These are phyloP conservation scores for Trypanosoma cruzi DNA, from an alignment of 208 protist species.

Conservation along the genomic window DNA sequence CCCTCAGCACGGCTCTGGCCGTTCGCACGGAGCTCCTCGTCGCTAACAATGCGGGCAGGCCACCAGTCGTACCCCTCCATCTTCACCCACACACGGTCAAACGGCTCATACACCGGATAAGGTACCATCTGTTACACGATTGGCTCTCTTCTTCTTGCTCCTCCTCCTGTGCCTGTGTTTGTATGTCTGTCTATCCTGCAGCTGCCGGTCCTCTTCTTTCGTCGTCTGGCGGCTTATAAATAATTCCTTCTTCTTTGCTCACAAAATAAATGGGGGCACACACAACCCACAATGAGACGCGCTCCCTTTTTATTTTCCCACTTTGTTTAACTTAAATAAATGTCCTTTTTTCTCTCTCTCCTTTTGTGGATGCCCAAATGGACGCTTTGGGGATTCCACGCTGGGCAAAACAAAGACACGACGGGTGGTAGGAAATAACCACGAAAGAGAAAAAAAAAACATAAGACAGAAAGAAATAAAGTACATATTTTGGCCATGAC, in stretches of 20 bases:
- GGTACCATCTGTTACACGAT: conserved; percentile 17
- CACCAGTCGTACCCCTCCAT: conserved; percentile 84
- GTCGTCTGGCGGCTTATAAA: neutral
- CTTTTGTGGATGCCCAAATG: neutral
- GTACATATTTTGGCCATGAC: neutral
- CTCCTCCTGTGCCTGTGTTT: neutral
- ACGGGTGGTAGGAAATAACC: neutral
- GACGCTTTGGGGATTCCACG: neutral
- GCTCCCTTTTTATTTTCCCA: neutral
- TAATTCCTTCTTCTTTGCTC: conserved; percentile 4
- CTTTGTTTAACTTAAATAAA: too few species aligned
- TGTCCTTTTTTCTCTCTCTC: neutral
- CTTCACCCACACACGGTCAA: conserved; percentile 86
- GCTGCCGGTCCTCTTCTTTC: neutral
- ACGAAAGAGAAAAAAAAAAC: neutral
- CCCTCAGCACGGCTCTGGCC: conserved; percentile 28
- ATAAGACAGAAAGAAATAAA: neutral
- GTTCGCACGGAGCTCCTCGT: conserved; percentile 35
- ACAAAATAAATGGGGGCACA: neutral
- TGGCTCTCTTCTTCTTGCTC: conserved; percentile 9
- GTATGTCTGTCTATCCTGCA: too few species aligned
- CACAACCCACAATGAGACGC: too few species aligned
- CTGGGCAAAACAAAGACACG: neutral
- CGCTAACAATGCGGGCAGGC: conserved; percentile 72
- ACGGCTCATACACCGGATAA: conserved; percentile 40